These are phyloP conservation scores for Dioszegia crocea DNA, from an alignment of 768 basidiomycete genomes.

Conservation along the genomic window DNA sequence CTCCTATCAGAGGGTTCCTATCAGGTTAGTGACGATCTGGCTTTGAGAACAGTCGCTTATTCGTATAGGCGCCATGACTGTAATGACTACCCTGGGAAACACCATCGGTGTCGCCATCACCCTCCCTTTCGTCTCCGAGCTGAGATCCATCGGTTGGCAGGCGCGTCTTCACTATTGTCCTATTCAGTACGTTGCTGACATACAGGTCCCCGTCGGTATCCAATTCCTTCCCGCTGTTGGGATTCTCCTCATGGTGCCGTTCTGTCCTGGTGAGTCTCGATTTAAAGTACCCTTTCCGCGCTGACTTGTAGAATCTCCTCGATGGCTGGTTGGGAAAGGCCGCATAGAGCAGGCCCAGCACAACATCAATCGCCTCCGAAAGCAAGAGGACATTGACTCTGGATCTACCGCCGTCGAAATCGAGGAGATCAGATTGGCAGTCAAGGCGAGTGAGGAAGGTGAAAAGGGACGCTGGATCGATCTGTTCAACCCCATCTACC, in stretches of 20 bases:
- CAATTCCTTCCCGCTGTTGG: constrained; percentile 23
- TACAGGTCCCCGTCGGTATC: constrained; percentile 14
- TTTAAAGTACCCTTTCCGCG: not conserved
- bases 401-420: constrained; percentile 6
- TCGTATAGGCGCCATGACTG: constrained; percentile 8
- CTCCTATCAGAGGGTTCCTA: constrained; percentile 19
- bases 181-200: constrained; percentile 8
- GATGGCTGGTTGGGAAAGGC: constrained; percentile 18
- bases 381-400: not conserved
- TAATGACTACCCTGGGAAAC: constrained; percentile 1
- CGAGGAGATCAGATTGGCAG: constrained; percentile 55
- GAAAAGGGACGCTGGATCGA: constrained; percentile 14
- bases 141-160: not conserved
- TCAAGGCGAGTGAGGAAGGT: constrained; percentile 1
- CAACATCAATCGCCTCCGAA: constrained; percentile 3
- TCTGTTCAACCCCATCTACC: constrained; percentile 3
- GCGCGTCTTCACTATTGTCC: not conserved
- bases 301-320: constrained; percentile 13
- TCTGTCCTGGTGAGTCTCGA: constrained; percentile 9
- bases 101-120: constrained; percentile 10
- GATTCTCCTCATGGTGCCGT: constrained; percentile 10
- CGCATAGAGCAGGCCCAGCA: constrained; percentile 5
- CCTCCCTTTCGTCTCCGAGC: constrained; percentile 1
- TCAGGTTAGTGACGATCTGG: no score
- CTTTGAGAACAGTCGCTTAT: no score